Percentiles rank a stretch among this genome's conserved stretches.
These are phyloP conservation scores for Byssochlamys sp. DNA, from an alignment of 2,329 filamentous ascomycete genomes.

Conservation along the genomic window DNA sequence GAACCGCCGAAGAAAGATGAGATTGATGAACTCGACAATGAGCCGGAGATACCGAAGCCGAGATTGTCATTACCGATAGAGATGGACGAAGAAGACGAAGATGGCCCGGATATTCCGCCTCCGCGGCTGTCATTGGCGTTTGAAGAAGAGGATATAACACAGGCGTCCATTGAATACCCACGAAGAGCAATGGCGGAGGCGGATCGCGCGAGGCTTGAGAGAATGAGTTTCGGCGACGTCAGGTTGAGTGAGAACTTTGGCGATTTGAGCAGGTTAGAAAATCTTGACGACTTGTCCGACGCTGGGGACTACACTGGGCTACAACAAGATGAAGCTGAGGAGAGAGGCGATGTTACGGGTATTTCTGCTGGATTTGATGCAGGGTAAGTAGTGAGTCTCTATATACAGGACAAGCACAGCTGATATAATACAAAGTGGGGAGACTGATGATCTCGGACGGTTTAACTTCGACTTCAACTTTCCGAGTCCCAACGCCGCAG, in stretches of 20 bases:
- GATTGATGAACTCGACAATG: slow-evolving; percentile 41
- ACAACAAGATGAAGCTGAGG: slow-evolving; percentile 27
- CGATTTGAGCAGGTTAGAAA: slow-evolving; percentile 38
- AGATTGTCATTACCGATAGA: slow-evolving; percentile 39
- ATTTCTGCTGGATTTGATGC: slow-evolving; percentile 30
- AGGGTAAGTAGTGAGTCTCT: slow-evolving; percentile 19
- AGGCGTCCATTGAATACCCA: slow-evolving; percentile 34
- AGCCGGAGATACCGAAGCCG: slow-evolving; percentile 35
- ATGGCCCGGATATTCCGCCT: slow-evolving; percentile 28
- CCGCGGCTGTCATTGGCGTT: slow-evolving; percentile 33
- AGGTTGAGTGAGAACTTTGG: slow-evolving; percentile 44
- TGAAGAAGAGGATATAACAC: slow-evolving; percentile 38
- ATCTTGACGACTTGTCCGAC: slow-evolving; percentile 23
- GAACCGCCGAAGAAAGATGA: slow-evolving; percentile 18
- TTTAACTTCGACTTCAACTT: slow-evolving; percentile 35
- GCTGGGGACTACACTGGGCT: slow-evolving; percentile 25
- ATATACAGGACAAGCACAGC: slow-evolving; percentile 7
- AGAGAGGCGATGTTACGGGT: slow-evolving; percentile 27
- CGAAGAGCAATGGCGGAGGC: slow-evolving; percentile 31
- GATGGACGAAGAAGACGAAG: slow-evolving; percentile 35
- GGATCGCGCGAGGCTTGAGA: slow-evolving; percentile 29
- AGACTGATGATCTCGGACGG: slow-evolving; percentile 34
- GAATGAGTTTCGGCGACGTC: slow-evolving; percentile 34
- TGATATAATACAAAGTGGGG: slow-evolving; percentile 23
- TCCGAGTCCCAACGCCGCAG: slow-evolving; percentile 25